Base-by-base conservation (phyloP, 1,284 basidiomycete species). In the Microbotryum silenes-acaulis region DNA sequence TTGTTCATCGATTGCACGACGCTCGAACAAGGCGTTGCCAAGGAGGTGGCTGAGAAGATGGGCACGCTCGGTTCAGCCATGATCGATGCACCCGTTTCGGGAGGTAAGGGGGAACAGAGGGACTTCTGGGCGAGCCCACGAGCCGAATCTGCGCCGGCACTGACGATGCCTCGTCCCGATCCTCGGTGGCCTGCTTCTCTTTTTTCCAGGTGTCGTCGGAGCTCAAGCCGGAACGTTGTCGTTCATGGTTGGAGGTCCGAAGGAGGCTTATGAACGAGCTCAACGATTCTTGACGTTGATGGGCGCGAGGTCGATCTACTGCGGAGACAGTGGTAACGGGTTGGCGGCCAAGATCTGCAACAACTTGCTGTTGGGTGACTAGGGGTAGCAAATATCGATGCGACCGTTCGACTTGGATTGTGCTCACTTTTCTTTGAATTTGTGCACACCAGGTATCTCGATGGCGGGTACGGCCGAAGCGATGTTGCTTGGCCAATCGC, bases 1-100 rank as follows among this genome's bases (percentile, higher is more conserved):
- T 74, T 93, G 9, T 85, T 84, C 70, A 88, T 94, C 63, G 91
- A 94, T 75, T 89, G 88, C 14, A 92, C 90, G 2, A 93, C 91
- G 0, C 79, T 91, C 51, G 88, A 92, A 68, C 86, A 91, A 18
- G 78, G 78, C 8, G 83, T 87, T 6, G 85, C 89, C 0, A 82
- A 84, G 44, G 75, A 81, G 31, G 83, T 90, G 6, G 82, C 87
- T 0, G 68, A 72, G 14, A 75, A 80, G 45, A 81, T 90, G 4
- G 68, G 72, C 27, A 75, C 79, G 20, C 18, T 57, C 6, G 86
- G 87, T n/a, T 87, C 84, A 6, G 78, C 77, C 47, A 90, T 93
- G 83, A 81, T 93, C 51, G 91, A 94, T 74, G 89, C 91, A 2
- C 91, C 91, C 18, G 91, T 94, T 1, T 91, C 88, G 44, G 91